Percentiles rank a stretch among this genome's conserved stretches.
These are phyloP conservation scores for Cryphonectria parasitica DNA, from an alignment of 2,329 filamentous ascomycete genomes.

Conservation along the genomic window DNA sequence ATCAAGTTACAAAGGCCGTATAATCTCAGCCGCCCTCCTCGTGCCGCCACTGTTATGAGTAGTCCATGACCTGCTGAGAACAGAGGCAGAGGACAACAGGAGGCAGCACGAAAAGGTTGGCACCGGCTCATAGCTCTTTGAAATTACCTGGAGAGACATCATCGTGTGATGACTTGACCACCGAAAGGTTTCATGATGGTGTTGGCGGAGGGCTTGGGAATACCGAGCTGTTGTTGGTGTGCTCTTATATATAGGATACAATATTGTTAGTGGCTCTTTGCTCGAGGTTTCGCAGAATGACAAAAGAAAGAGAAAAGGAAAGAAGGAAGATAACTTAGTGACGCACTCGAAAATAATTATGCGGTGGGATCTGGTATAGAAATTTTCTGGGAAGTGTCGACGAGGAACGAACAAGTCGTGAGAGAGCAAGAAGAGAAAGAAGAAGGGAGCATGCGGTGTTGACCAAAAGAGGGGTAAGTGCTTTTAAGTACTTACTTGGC, in stretches of 20 bases:
- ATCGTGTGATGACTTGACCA: conserved; percentile 26
- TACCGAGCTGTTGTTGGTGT: conserved; percentile 20
- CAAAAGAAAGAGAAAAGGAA: too few species aligned
- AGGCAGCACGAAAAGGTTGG: conserved; percentile 31
- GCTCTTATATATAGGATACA: background rate
- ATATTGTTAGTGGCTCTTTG: conserved; percentile 14
- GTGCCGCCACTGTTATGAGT: conserved; percentile 1
- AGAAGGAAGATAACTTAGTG: background rate
- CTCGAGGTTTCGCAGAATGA: background rate
- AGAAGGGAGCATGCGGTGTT: background rate
- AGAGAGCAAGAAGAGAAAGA: background rate
- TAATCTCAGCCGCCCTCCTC: conserved; percentile 42
- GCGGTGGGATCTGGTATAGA: background rate
- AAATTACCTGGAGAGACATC: conserved; percentile 40
- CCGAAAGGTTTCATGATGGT: conserved; percentile 29
- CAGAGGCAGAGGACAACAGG: background rate
- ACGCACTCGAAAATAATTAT: background rate
- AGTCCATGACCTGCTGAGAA: background rate
- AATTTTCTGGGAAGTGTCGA: background rate
- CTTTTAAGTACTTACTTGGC: background rate
- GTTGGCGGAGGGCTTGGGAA: conserved; percentile 12
- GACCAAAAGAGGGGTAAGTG: background rate
- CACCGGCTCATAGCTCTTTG: conserved; percentile 42
- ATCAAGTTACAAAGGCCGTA: conserved; percentile 45
- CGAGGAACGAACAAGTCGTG: background rate